Evolutionary conservation across 2,329 filamentous ascomycete genomes (phyloP).

Genomic region (Helicocarpus griseus): DNA sequence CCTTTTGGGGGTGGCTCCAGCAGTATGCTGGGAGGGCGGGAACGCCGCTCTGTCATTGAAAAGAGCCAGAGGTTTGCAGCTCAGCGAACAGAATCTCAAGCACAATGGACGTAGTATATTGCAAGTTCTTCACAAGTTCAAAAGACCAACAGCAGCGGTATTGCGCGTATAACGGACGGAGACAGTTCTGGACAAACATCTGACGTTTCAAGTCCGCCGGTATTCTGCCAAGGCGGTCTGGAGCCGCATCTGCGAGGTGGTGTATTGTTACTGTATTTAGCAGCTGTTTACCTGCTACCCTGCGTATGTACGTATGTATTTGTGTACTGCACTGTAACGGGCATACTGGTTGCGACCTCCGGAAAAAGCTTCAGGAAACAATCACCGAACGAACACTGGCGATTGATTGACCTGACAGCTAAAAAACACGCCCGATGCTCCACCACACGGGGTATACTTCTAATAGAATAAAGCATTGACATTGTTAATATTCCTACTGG

Average conservation of each 20-base stretch:
- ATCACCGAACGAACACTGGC: background rate
- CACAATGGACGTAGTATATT: background rate
- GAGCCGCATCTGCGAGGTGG: background rate
- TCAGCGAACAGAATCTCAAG: constrained; percentile 16
- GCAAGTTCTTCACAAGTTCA: background rate
- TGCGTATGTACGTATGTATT: background rate
- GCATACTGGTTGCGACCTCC: background rate
- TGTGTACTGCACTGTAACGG: background rate
- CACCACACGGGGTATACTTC: background rate
- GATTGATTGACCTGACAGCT: background rate
- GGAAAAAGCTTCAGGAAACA: background rate
- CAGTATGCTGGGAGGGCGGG: constrained; percentile 30
- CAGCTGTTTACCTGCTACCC: background rate
- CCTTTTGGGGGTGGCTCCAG: constrained; percentile 47
- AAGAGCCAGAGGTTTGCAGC: constrained; percentile 7
- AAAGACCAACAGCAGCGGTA: background rate
- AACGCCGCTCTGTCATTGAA: constrained; percentile 29
- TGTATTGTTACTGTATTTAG: constrained; percentile 1
- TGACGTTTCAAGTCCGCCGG: background rate
- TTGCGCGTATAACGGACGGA: background rate
- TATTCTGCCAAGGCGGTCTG: constrained; percentile 5
- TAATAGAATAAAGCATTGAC: background rate
- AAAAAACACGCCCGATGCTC: background rate
- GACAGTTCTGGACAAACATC: background rate
- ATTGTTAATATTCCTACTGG: background rate